phyloP scores from a whole-genome alignment of 179 eudicot species.

The Silene noctiflora region DNA sequence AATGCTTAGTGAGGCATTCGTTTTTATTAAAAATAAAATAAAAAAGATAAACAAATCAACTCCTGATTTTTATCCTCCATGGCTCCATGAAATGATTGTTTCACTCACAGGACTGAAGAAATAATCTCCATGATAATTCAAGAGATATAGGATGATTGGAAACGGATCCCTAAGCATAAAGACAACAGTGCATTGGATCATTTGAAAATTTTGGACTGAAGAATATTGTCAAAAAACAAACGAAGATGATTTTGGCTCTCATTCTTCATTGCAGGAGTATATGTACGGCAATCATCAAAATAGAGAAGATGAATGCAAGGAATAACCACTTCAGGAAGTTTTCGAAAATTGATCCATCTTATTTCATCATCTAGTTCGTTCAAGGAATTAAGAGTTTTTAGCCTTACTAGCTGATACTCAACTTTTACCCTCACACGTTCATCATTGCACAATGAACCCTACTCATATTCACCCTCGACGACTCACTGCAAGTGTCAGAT shows the following conservation, averaged over 20 bases:
- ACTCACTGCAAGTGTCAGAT: not conserved
- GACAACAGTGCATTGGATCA: constrained; percentile 13
- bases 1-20: too few relatives aligned
- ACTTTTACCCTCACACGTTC: not conserved
- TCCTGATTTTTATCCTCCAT: too few relatives aligned
- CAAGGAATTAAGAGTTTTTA: constrained; percentile 6
- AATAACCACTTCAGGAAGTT: constrained; percentile 9
- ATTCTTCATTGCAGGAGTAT: not conserved
- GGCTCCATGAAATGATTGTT: too few relatives aligned
- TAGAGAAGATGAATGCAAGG: constrained; percentile 9
- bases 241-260: constrained; percentile 12
- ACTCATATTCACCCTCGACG: not conserved
- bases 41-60: too few relatives aligned
- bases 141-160: not conserved
- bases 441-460: not conserved
- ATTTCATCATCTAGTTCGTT: too few relatives aligned
- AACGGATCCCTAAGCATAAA: not conserved
- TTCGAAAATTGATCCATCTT: constrained; percentile 5
- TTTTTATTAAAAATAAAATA: too few relatives aligned
- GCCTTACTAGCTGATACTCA: not conserved
- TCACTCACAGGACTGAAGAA: too few relatives aligned
- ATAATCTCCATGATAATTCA: not conserved
- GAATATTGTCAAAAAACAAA: constrained; percentile 10
- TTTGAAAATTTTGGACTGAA: constrained; percentile 8
- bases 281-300: constrained; percentile 13